Percentiles rank a stretch among this genome's conserved stretches.
These are phyloP conservation scores for Rubroshorea leprosula DNA, from an alignment of 345 rosid species.

Conservation along the genomic window DNA sequence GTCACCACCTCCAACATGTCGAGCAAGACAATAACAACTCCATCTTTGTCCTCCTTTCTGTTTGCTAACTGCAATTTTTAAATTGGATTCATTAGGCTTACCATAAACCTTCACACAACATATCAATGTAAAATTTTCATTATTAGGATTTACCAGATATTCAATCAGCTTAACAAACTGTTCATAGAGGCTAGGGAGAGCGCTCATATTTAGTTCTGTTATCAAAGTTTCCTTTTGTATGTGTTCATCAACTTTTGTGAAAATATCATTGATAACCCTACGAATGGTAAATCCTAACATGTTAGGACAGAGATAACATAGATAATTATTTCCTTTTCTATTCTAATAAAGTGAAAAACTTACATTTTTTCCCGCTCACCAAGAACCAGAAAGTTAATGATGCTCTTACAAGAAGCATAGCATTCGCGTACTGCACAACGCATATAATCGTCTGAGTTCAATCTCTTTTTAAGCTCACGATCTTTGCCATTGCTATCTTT, in stretches of 20 bases:
- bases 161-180: constrained; percentile 82
- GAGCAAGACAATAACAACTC: constrained; percentile 88
- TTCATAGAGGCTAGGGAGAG: constrained; percentile 80
- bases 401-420: constrained; percentile 84
- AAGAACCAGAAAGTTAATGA: constrained; percentile 71
- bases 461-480: constrained; percentile 81
- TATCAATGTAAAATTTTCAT: too few species aligned
- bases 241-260: constrained; percentile 30
- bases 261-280: constrained; percentile 73
- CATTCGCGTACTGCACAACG: constrained; percentile 91
- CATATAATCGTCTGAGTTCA: constrained; percentile 72
- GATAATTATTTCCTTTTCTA: too few species aligned
- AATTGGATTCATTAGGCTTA: too few species aligned
- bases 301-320: too few species aligned
- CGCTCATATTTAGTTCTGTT: constrained; percentile 67
- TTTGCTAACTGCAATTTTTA: too few species aligned
- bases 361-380: constrained; percentile 62
- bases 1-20: constrained; percentile 97
- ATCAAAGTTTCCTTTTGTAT: constrained; percentile 47
- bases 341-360: constrained; percentile 25
- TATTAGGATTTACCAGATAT: constrained; percentile 69
- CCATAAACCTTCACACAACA: too few species aligned
- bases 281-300: too few species aligned
- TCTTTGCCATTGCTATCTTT: constrained; percentile 92
- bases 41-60: constrained; percentile 84